phyloP scores from a whole-genome alignment of 2,329 filamentous ascomycete genomes.

The Aureobasidium namibiae region DNA sequence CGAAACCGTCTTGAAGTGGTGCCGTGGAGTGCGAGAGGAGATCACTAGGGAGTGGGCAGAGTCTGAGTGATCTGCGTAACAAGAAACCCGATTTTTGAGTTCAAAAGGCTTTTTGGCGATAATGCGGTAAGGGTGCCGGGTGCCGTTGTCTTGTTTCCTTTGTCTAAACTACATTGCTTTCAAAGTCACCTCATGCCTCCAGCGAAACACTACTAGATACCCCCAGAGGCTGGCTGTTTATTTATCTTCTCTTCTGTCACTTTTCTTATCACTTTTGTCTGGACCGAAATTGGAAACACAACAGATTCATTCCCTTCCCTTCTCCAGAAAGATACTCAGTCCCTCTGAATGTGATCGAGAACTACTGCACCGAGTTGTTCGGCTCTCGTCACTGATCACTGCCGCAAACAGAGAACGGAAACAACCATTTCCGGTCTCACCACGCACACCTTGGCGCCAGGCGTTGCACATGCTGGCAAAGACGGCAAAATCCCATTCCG shows the following conservation, averaged over 20 bases:
- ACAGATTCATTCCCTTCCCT: not conserved
- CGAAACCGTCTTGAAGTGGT: conserved; percentile 74
- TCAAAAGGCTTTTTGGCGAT: not conserved
- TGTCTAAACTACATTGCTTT: not conserved
- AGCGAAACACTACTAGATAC: conserved; percentile 8
- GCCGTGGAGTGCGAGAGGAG: conserved; percentile 71
- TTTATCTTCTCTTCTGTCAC: not conserved
- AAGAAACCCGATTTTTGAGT: not conserved
- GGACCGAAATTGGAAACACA: not conserved
- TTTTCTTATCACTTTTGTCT: not conserved
- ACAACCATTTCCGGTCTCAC: not conserved
- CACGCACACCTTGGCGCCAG: not conserved
- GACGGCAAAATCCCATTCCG: conserved; percentile 6
- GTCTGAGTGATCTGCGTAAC: not conserved
- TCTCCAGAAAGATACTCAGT: not conserved
- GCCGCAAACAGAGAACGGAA: not conserved
- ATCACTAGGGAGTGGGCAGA: conserved; percentile 62
- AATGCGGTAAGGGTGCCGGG: not conserved
- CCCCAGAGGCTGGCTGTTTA: conserved; percentile 9
- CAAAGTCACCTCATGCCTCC: conserved; percentile 4
- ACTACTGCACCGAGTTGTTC: not conserved
- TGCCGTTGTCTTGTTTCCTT: not conserved
- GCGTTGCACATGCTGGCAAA: not conserved
- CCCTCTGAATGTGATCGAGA: not conserved
- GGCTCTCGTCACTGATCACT: not conserved